Base-by-base conservation (phyloP, 257 asterid genomes). In the Lycium ferocissimum region DNA sequence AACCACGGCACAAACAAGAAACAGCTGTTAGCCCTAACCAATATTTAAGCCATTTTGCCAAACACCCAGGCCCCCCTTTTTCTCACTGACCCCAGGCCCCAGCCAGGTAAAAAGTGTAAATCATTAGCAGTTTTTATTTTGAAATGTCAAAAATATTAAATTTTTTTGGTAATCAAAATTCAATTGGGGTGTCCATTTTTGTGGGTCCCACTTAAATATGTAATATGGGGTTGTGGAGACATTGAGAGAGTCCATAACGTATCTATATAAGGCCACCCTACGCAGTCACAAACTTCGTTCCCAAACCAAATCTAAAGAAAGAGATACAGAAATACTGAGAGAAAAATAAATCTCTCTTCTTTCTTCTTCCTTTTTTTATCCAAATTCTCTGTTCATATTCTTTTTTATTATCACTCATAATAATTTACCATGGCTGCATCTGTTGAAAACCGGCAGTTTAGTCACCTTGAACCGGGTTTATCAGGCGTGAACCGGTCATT, bases 371-470 rank as follows among this genome's bases (percentile, higher is more conserved):
- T 7, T 7, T 71, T 40, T 2, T 54, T 38, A 26, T 6, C 38
- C 35, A 22, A 12, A 47, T 47, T 12, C 40, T 10, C 37, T 51
- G 45, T 72, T 72, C 51, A 70, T 38, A 69, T 70, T 43, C 33
- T 10, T 0, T 76, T 22, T 22, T 11, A 6, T 1, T 9, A 9
- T 17, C 18, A 0, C 56, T 43, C 15, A 33, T 35, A 47, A 49
- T 75, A 7, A 26, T 89, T 86, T 76, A 61, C 85, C 47, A 95
- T 95, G 99, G 97, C 98, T 85, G 92, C 99, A 65, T 91, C 94
- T 65, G 93, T 95, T 15, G 91, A 92, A 54, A 95, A 92, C 89
- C 91, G 94, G 88, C 95, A 89, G 79, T 92, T 88, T 66, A 78
- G 84, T 79, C 90, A 76, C 79, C 89, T 91, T 45, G 97, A 92